phyloP scores from a whole-genome alignment of 495 filamentous ascomycete genomes.

The Xylaria curta region DNA sequence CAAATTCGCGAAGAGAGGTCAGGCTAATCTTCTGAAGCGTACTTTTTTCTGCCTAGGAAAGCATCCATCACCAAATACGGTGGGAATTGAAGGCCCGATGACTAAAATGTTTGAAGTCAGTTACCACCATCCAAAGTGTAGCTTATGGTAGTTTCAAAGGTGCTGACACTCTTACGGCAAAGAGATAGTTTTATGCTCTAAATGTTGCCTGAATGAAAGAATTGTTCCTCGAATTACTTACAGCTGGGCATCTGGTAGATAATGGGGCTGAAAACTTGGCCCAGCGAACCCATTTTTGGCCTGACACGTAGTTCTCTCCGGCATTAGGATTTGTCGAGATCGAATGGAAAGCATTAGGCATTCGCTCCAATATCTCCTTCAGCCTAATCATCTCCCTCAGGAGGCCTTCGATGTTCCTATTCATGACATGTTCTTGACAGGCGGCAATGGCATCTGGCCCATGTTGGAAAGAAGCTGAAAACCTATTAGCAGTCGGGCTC shows the following conservation, averaged over 20 bases:
- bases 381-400: constrained; percentile 53
- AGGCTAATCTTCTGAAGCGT: background rate
- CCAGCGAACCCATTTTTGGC: constrained; percentile 52
- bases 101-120: background rate
- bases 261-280: constrained; percentile 57
- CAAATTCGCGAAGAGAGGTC: background rate
- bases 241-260: constrained; percentile 57
- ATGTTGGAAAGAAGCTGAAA: constrained; percentile 50
- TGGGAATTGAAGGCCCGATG: constrained; percentile 56
- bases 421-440: constrained; percentile 61
- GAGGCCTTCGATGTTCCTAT: constrained; percentile 53
- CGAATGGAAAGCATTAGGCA: constrained; percentile 58
- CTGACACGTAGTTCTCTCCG: constrained; percentile 53
- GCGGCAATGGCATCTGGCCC: constrained; percentile 53
- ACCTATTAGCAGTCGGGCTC: constrained; percentile 22
- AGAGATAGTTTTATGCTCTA: background rate
- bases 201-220: background rate
- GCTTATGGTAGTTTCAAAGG: background rate
- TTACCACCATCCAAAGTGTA: background rate
- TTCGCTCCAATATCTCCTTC: constrained; percentile 58
- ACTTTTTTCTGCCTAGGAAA: constrained; percentile 7
- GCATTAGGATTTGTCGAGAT: constrained; percentile 59
- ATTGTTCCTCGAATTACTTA: background rate
- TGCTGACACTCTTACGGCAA: background rate
- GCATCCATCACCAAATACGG: constrained; percentile 58